Evolutionary conservation across 768 basidiomycete species (phyloP), one percentile per base, ranked within the genome.

Genomic region (Podaxis sp.): DNA sequence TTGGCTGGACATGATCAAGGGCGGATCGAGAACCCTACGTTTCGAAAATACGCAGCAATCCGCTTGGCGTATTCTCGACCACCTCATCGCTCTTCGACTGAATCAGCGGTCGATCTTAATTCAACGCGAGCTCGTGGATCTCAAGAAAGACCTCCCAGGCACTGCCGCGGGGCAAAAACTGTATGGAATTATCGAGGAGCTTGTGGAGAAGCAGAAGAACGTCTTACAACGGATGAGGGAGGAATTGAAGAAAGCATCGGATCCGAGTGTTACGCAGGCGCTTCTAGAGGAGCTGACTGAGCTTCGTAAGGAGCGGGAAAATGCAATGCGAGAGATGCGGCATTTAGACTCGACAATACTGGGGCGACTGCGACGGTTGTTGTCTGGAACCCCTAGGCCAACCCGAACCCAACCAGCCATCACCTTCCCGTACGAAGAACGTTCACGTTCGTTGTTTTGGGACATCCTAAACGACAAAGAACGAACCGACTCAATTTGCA

Each of bases 111-210:
- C 40, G 49, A 73, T 87, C 3, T 76, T 75, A 22, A 85, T 88
- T 56, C 87, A 87, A 66, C 71, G 74, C 22, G 86, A 88, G 67
- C 73, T 87, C 20, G 26, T 49, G 12, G 79, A 80, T 59, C 72
- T 81, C 65, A 74, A 74, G 52, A 80, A 79, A 56, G 75, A 80
- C 46, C 77, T 87, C 10, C 75, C 80, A 1, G 75, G 87, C 57
- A 87, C 87, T 2, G 71, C 75, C 1, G 87, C 86, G 1, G 85
- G 85, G 1, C 75, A 72, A 15, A 85, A 84, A 67, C 76, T 88
- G 2, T 38, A 60, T 5, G 40, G 58, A 24, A 33, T 49, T 5
- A 22, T 57, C 33, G 58, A 44, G 36, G 22, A 30, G 8, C 15
- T 55, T n/a, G 22, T 51, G 8, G 33, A 60, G 17, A 46, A 36